Base-by-base conservation (phyloP, 2,329 filamentous ascomycete genomes). In the Fusarium camptoceras region DNA sequence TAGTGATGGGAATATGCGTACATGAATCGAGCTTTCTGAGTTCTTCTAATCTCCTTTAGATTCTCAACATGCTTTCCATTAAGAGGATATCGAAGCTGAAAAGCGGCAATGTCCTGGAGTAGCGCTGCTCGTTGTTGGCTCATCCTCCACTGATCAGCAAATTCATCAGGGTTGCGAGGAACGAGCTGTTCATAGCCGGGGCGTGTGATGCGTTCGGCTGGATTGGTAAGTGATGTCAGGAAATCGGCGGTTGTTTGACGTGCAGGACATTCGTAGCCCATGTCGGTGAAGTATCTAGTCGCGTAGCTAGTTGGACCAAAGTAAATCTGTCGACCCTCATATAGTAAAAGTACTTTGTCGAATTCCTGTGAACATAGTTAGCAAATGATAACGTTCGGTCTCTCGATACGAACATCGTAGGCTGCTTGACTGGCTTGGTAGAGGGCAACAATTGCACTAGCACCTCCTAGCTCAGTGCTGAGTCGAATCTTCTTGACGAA, bases 241-340 rank as follows among this genome's bases (percentile, higher is more conserved):
- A 93, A 93, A 75, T 93, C 91, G 4, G 91, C 88, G 2, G 90
- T 92, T 0, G 91, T 93, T 70, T 89, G 80, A n/a, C 81, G 76
- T 0, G 76, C 72, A 4, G 81, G 80, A 20, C 78, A 91, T 12
- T 86, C 81, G 70, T 91, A 93, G 0, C 91, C 91, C 64, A 77
- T 73, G 20, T 59, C n/a, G 37, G 66, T 67, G 20, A 77, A 77
- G 20, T 76, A 77, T 57, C 60, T 3, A 56, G 72, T 25, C 65
- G 53, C 18, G 48, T 49, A 2, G 55, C 37, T 31, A 31, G 67
- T 10, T 14, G 55, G 30, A 8, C 75, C 75, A 50, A 76, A 77
- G 55, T 68, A 92, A 59, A 91, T 88, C 70, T 91, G 89, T 58
- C 87, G 86, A 6, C 90, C 90, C 67, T 91, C 87, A 73, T 92